Conservation (phyloP, 2,329 filamentous ascomycete genomes). For the Phialophora expanda region DNA sequence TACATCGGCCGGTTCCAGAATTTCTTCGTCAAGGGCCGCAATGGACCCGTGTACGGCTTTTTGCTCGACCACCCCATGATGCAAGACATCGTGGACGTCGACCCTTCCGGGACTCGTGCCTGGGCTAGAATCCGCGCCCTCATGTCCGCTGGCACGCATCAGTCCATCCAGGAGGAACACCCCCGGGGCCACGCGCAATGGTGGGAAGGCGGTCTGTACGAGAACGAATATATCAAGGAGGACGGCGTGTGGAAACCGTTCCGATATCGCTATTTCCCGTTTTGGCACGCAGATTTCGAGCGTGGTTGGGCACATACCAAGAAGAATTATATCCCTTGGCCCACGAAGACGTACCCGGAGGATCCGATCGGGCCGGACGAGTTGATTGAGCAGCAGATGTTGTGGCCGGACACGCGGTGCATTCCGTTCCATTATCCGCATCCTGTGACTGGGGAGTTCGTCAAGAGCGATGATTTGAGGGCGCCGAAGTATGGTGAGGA, state of each 20-base stretch:
- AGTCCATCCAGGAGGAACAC: conserved; percentile 57
- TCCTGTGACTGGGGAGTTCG: conserved; percentile 30
- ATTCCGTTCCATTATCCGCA: conserved; percentile 34
- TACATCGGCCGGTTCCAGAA: conserved; percentile 60
- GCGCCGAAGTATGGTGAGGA: conserved; percentile 32
- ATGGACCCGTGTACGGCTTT: conserved; percentile 62
- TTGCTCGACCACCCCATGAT: conserved; percentile 64
- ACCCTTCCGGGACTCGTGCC: conserved; percentile 54
- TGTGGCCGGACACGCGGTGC: conserved; percentile 63
- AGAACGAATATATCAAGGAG: conserved; percentile 65
- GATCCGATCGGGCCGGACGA: conserved; percentile 60
- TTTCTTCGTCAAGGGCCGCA: conserved; percentile 59
- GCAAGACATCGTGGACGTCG: conserved; percentile 62
- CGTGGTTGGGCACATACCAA: conserved; percentile 61
- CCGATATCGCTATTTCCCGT: conserved; percentile 61
- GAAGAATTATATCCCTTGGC: conserved; percentile 60
- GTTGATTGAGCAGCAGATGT: conserved; percentile 59
- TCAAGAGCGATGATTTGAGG: conserved; percentile 29
- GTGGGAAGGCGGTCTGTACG: conserved; percentile 65
- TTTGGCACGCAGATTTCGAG: conserved; percentile 62
- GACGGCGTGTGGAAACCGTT: conserved; percentile 61
- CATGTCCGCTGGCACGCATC: conserved; percentile 62
- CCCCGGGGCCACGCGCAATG: conserved; percentile 61
- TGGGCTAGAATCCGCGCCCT: conserved; percentile 60
- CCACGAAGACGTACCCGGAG: conserved; percentile 55